Evolutionary conservation across 2,329 filamentous ascomycete species (phyloP).

Genomic region (Diaporthe citrichinensis): DNA sequence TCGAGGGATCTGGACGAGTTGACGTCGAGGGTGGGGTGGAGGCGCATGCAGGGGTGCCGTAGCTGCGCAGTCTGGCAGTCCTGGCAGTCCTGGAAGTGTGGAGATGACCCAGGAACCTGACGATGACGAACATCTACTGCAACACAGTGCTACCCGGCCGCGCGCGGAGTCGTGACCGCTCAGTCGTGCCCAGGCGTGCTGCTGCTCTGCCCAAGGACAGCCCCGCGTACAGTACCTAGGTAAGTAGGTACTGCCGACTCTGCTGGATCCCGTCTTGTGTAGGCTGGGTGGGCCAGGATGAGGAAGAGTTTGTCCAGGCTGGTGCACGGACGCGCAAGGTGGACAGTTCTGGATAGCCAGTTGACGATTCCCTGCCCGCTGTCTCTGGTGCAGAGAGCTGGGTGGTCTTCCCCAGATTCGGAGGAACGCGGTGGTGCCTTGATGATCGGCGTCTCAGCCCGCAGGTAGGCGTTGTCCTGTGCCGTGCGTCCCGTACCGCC

Average conservation of each 20-base stretch:
- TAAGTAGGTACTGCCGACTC: background rate
- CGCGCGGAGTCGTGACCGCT: background rate
- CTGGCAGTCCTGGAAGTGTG: background rate
- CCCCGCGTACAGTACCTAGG: background rate
- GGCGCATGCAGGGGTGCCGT: conserved; percentile 22
- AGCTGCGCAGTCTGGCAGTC: background rate
- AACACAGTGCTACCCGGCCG: background rate
- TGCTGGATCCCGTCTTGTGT: background rate
- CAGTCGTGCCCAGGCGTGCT: background rate
- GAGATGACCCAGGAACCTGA: background rate
- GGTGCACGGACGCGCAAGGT: conserved; percentile 11
- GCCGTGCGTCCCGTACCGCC: conserved; percentile 6
- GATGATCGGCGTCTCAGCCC: conserved; percentile 15
- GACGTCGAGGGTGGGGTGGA: conserved; percentile 23
- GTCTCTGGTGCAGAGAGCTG: conserved; percentile 7
- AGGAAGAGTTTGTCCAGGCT: conserved; percentile 17
- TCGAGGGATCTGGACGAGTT: conserved; percentile 24
- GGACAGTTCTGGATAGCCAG: background rate
- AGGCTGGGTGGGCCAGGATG: background rate
- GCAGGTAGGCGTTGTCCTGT: background rate
- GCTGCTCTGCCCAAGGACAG: background rate
- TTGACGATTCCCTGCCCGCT: conserved; percentile 11
- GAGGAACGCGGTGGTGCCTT: conserved; percentile 5
- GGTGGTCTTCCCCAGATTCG: conserved; percentile 15
- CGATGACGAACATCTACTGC: background rate